Evolutionary conservation across 1,139 yeast genomes (phyloP).

Genomic region (Torulaspora pretoriensis): DNA sequence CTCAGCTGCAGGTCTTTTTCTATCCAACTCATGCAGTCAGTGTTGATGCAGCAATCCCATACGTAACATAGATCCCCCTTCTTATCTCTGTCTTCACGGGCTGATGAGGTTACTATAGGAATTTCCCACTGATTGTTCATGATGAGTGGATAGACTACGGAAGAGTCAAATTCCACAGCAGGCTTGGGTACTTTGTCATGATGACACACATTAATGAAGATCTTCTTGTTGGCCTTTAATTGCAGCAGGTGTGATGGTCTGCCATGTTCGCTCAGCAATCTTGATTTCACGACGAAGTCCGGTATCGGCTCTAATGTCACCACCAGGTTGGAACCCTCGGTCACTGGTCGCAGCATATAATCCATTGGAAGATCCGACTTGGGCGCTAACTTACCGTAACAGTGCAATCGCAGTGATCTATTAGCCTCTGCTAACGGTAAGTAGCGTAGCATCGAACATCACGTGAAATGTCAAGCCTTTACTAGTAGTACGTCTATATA

Average conservation of each 20-base stretch:
- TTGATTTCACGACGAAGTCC: conserved; percentile 30
- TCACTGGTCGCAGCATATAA: conserved; percentile 12
- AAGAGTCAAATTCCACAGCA: conserved; percentile 49
- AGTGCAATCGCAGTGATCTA: too few relatives aligned
- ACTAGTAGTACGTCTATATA: background rate
- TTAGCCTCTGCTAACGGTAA: background rate
- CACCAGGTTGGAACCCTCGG: conserved; percentile 9
- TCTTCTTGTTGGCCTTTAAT: conserved; percentile 45
- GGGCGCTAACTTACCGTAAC: background rate
- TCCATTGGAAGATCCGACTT: conserved; percentile 5
- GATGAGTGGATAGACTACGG: conserved; percentile 57
- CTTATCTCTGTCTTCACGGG: conserved; percentile 56
- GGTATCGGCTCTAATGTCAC: conserved; percentile 25
- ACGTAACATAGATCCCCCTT: conserved; percentile 62
- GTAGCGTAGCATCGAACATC: background rate
- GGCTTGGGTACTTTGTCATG: conserved; percentile 62
- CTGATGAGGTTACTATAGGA: conserved; percentile 65
- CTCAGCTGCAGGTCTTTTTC: conserved; percentile 44
- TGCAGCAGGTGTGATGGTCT: conserved; percentile 9
- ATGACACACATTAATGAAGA: conserved; percentile 75
- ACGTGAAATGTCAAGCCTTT: conserved; percentile 4
- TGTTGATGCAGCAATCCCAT: conserved; percentile 71
- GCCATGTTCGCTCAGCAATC: conserved; percentile 12
- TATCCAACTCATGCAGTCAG: conserved; percentile 58
- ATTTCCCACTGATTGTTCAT: conserved; percentile 79